phyloP scores from a whole-genome alignment of 2,329 filamentous ascomycete species.

The Scytalidium sp. region DNA sequence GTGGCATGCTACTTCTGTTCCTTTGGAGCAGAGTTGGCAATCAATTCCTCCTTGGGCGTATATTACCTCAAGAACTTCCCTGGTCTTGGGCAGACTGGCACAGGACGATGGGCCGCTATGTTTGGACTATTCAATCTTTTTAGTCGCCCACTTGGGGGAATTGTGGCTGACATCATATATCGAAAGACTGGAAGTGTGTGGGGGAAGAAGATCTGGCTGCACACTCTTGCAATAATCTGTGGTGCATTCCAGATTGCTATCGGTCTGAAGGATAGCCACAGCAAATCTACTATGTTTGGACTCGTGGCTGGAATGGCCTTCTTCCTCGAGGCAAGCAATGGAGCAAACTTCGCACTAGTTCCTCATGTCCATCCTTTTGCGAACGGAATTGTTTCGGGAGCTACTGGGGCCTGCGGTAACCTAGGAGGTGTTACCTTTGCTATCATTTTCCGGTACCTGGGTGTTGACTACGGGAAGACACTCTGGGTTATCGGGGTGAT shows the following conservation, averaged over 20 bases:
- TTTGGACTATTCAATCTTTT: conserved; percentile 73
- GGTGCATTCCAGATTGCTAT: conserved; percentile 62
- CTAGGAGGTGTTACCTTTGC: conserved; percentile 83
- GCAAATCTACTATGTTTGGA: conserved; percentile 66
- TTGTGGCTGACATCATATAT: conserved; percentile 42
- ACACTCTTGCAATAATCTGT: conserved; percentile 51
- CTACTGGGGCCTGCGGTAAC: conserved; percentile 79
- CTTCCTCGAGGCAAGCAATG: conserved; percentile 83
- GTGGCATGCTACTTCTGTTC: conserved; percentile 59
- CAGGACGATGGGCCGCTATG: conserved; percentile 66
- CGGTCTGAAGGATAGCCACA: conserved; percentile 59
- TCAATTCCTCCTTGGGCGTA: conserved; percentile 56
- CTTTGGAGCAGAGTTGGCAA: conserved; percentile 60
- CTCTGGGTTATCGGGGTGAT: conserved; percentile 84
- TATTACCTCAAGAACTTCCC: conserved; percentile 62
- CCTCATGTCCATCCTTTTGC: conserved; percentile 79
- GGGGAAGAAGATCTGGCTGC: conserved; percentile 62
- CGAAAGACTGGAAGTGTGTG: conserved; percentile 43
- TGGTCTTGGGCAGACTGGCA: conserved; percentile 50
- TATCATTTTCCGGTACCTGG: conserved; percentile 75
- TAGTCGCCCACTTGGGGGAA: conserved; percentile 64
- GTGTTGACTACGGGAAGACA: conserved; percentile 62
- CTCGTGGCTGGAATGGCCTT: conserved; percentile 75
- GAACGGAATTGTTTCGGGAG: conserved; percentile 74
- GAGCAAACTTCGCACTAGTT: conserved; percentile 81